phyloP scores from a whole-genome alignment of 2,329 filamentous ascomycete species.

The Periconia sp. region DNA sequence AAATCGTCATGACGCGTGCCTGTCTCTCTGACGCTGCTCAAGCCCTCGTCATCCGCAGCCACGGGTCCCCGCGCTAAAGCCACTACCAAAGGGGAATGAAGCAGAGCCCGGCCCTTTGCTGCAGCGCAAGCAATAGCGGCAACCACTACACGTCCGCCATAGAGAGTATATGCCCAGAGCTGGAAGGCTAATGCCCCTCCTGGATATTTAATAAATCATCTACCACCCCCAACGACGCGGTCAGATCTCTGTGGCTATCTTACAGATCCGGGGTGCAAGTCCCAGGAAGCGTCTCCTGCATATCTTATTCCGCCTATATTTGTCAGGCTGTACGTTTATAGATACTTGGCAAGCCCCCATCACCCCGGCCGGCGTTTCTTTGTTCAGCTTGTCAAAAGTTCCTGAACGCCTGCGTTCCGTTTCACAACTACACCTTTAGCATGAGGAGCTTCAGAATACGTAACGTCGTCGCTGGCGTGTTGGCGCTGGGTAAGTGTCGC shows the following conservation, averaged over 20 bases:
- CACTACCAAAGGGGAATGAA: constrained; percentile 23
- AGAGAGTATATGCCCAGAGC: too few relatives aligned
- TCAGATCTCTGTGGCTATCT: not conserved
- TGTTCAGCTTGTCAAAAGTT: constrained; percentile 1
- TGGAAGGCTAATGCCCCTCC: not conserved
- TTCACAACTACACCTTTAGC: constrained; percentile 6
- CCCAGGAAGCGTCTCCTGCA: not conserved
- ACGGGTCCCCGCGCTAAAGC: constrained; percentile 40
- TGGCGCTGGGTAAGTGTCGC: constrained; percentile 32
- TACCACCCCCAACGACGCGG: not conserved
- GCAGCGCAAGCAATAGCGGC: constrained; percentile 9
- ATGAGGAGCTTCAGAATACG: constrained; percentile 20
- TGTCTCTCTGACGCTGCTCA: constrained; percentile 22
- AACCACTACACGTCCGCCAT: not conserved
- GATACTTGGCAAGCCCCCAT: constrained; percentile 11
- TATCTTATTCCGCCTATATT: constrained; percentile 1
- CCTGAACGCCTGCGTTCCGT: not conserved
- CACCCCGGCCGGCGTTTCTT: not conserved
- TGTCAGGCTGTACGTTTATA: constrained; percentile 11
- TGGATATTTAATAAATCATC: constrained; percentile 1
- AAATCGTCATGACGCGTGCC: constrained; percentile 37
- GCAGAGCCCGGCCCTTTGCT: constrained; percentile 3
- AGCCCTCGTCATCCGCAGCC: constrained; percentile 19
- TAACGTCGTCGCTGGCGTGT: constrained; percentile 23
- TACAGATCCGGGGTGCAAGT: not conserved